Base-by-base conservation (phyloP, 2,329 filamentous ascomycete genomes). In the Fusarium fujikuroi region DNA sequence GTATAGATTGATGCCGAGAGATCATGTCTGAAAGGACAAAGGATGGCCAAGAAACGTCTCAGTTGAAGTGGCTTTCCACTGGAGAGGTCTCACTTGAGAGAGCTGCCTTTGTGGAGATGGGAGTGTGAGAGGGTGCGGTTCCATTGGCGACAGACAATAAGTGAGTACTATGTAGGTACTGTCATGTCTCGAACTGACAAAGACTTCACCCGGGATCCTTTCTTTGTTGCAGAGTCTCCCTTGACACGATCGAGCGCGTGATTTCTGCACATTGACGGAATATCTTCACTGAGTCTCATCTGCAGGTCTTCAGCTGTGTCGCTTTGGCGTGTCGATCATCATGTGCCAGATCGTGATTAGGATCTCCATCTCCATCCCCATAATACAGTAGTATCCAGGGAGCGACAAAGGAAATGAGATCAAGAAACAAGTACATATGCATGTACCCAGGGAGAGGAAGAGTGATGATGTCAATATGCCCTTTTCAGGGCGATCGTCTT, bases 251-350 rank as follows among this genome's bases (percentile, higher is more conserved):
- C 15, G 54, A 25, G 30, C 49, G 60, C 44, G 36, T 52, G 49
- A 59, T 50, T 57, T 65, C 64, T 50, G 30, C 52, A 23, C 39
- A 40, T 32, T 37, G 47, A 59, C 71, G 47, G 32, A 57, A 63
- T 54, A 69, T 72, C 66, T 74, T 74, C 67, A 72, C 49, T 56
- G 39, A 52, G 70, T 73, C 70, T 72, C 70, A 68, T 70, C 50
- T 64, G 67, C 59, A 72, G 36, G 58, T 71, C 52, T 46, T 58
- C 59, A 58, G 53, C 64, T 42, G 28, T 30, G 40, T 59, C 44
- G 42, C 42, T 60, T 68, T 39, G 63, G 39, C 50, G 28, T 66
- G 69, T 39, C 60, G 72, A 74, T 74, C 60, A 60, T 44, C 46
- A 28, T 72, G 56, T 36, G 53, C 60, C 72, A 60, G 49, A 63